Evolutionary conservation across 2,329 filamentous ascomycete species (phyloP), one percentile per base, ranked within the genome.

Genomic region (Ambrosiella xylebori): DNA sequence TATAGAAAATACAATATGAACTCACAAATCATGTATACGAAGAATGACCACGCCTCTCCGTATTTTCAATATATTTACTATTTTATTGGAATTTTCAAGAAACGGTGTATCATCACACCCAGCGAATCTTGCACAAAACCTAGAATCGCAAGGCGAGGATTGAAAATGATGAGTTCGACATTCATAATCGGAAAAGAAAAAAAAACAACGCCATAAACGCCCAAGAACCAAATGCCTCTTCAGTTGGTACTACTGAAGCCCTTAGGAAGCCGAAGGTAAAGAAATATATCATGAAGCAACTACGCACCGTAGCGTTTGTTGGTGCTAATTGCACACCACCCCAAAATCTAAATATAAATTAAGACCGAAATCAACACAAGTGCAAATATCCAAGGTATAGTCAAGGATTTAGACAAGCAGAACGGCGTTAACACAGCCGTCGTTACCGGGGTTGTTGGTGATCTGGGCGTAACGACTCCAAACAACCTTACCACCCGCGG

Each of bases 401-500:
- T 56, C 8, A 41, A 1, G n/a, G 1, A 8, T 19, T 64, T 63
- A 69, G 35, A 68, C 68, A 57, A 69, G 56, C 55, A 69, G 61
- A 52, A 69, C 65, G 57, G 69, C 71, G 63, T 75, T 75, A 60
- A 74, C 67, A 61, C 73, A 74, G 17, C 72, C 72, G 56, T 74
- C 72, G 61, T 71, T 71, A 65, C 76, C 73, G 2, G 72, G 71
- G 63, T 73, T 74, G 66, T 77, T 78, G 19, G 77, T 76, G 49
- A 87, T 76, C 70, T 89, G 85, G 7, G 86, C 86, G 72, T 84
- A 93, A 64, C 87, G 78, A 64, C 88, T 89, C 90, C 90, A 96
- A 6, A 91, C 88, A 7, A 95, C 88, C 73, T 96, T 96, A 62
- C 93, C 93, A 62, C 82, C 84, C 1, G 90, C 85, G 2, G 93